Evolutionary conservation across 176 grass and related monocot genomes (phyloP).

Genomic region (Rhipidocladum racemiflorum): DNA sequence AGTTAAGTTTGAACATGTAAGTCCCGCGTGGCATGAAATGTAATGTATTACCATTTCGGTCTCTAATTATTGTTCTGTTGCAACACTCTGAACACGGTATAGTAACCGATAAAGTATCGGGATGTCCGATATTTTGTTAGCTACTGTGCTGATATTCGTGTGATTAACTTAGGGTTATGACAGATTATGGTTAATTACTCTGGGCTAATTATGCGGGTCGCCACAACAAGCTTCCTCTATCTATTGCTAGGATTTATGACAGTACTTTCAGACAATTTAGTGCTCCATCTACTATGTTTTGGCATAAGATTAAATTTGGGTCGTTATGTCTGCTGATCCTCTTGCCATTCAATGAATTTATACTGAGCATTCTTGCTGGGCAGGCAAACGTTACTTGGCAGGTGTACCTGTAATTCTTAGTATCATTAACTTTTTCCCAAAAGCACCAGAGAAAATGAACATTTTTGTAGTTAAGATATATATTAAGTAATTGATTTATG

Average conservation of each 20-base stretch:
- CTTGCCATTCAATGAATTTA: neutral
- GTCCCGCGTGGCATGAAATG: too few species aligned
- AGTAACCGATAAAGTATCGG: too few species aligned
- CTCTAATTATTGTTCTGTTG: too few species aligned
- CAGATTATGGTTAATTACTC: too few species aligned
- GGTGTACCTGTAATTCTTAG: neutral
- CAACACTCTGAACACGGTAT: too few species aligned
- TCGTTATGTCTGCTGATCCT: neutral
- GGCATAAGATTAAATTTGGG: neutral
- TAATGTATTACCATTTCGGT: too few species aligned
- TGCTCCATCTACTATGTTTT: conserved; percentile 10
- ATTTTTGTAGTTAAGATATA: neutral
- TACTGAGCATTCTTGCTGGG: neutral
- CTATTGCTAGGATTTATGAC: neutral
- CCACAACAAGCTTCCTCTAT: neutral
- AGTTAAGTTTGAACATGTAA: too few species aligned
- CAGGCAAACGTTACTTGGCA: neutral
- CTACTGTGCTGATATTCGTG: too few species aligned
- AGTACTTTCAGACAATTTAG: neutral
- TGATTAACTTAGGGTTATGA: too few species aligned
- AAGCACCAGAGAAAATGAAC: neutral
- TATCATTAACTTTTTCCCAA: neutral
- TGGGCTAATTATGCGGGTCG: too few species aligned
- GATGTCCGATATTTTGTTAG: too few species aligned
- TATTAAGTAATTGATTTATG: neutral